A percentile compares a stretch with the other conserved stretches of the same genome.
Conservation (phyloP, 805 yeast genomes). For the Suhomyces pyralidae region DNA sequence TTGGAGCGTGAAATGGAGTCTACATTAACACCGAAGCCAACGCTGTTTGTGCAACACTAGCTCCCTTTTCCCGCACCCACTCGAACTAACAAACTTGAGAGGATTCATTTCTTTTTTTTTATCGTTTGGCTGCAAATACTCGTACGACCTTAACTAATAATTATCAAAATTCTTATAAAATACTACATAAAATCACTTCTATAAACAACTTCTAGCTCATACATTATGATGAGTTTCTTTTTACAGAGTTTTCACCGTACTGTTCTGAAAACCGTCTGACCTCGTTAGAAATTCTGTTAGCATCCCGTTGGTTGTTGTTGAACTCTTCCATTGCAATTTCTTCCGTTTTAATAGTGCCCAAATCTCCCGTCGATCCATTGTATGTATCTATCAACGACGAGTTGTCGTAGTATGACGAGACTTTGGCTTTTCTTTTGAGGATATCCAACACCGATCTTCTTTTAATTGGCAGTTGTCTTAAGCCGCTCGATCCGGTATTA, state of each 20-base stretch:
- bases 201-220: not conserved
- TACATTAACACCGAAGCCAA: not conserved
- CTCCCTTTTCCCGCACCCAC: not conserved
- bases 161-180: not conserved
- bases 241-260: not conserved
- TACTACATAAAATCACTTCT: not conserved
- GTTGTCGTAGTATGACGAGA: slow-evolving; percentile 20
- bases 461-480: slow-evolving; percentile 9
- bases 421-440: slow-evolving; percentile 31
- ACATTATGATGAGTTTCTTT: not conserved
- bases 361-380: slow-evolving; percentile 28
- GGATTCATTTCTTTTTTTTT: not conserved
- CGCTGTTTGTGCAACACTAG: not conserved
- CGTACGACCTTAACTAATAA: not conserved
- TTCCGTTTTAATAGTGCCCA: slow-evolving; percentile 42
- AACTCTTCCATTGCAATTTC: slow-evolving; percentile 50
- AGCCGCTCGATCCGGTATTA: not conserved
- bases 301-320: slow-evolving; percentile 19
- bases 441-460: slow-evolving; percentile 31
- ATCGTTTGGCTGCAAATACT: not conserved
- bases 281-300: slow-evolving; percentile 21
- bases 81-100: no score
- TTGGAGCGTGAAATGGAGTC: not conserved
- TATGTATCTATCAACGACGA: slow-evolving; percentile 33
- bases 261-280: slow-evolving; percentile 7